These are phyloP conservation scores for Plasmodium vivax DNA, from an alignment of 169 alveolate species.

Conservation along the genomic window DNA sequence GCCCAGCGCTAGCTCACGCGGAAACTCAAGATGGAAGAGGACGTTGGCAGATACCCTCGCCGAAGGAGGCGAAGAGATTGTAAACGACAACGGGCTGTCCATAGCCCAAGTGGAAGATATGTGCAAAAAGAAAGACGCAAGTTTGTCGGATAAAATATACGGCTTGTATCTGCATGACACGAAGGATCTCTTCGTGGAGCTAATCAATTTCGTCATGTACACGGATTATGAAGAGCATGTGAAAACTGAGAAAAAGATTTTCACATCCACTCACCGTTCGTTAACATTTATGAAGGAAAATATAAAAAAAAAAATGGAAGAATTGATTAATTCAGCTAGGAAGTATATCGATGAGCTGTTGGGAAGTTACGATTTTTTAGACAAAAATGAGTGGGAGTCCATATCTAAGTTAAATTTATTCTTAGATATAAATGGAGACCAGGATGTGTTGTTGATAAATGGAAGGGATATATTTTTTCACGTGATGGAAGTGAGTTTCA, in stretches of 20 bases:
- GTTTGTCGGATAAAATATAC: neutral
- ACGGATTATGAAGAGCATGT: neutral
- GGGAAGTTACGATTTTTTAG: neutral
- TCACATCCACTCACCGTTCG: neutral
- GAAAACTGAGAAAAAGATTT: neutral
- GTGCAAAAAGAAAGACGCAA: conserved; percentile 1
- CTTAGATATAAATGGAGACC: conserved; percentile 15
- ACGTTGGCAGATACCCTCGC: neutral
- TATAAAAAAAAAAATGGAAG: neutral
- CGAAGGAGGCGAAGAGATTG: neutral
- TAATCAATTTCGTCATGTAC: neutral
- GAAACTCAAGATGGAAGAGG: neutral
- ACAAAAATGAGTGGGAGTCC: neutral
- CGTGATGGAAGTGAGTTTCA: neutral
- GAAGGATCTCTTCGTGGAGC: neutral
- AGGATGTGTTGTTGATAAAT: neutral
- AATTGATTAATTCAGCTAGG: neutral
- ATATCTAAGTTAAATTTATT: neutral
- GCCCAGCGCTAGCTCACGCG: neutral
- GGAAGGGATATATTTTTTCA: conserved; percentile 6
- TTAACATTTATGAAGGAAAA: conserved; percentile 12
- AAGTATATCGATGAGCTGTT: neutral
- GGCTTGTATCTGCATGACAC: neutral
- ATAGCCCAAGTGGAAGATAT: conserved; percentile 3
- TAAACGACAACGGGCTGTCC: neutral